phyloP scores from a whole-genome alignment of 2,329 filamentous ascomycete species.

The Aspergillus terreus region DNA sequence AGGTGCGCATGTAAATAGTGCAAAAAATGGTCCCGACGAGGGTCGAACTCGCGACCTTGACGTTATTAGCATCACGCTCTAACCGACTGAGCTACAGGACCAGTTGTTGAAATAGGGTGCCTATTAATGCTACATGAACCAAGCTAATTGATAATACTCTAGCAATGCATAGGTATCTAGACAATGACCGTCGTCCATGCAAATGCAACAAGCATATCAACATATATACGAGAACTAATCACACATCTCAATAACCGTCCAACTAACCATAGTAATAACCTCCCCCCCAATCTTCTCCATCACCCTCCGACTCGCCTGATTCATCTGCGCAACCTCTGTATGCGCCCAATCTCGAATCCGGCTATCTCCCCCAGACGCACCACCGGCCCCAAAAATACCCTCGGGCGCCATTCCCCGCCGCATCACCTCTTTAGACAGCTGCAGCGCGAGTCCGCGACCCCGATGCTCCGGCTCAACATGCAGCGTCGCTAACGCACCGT shows the following conservation, averaged over 20 bases:
- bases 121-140: too few species aligned
- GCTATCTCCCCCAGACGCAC: neutral
- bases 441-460: slow-evolving; percentile 32
- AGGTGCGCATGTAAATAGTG: too few species aligned
- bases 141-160: too few species aligned
- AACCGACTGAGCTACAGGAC: too few species aligned
- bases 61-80: too few species aligned
- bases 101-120: too few species aligned
- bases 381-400: slow-evolving; percentile 6
- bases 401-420: slow-evolving; percentile 20
- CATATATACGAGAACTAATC: neutral
- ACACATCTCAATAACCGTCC: slow-evolving; percentile 33
- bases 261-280: slow-evolving; percentile 32
- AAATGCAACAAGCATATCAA: too few species aligned
- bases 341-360: slow-evolving; percentile 26
- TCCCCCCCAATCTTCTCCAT: slow-evolving; percentile 44
- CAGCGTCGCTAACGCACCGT: slow-evolving; percentile 36
- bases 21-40: too few species aligned
- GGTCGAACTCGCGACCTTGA: too few species aligned
- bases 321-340: slow-evolving; percentile 35
- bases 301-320: slow-evolving; percentile 36
- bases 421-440: slow-evolving; percentile 32
- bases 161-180: too few species aligned
- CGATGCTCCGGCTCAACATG: slow-evolving; percentile 43
- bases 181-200: too few species aligned